A percentile compares a stretch with the other conserved stretches of the same genome.
phyloP scores from a whole-genome alignment of 768 basidiomycete species.

The Lenzites betulinus region DNA sequence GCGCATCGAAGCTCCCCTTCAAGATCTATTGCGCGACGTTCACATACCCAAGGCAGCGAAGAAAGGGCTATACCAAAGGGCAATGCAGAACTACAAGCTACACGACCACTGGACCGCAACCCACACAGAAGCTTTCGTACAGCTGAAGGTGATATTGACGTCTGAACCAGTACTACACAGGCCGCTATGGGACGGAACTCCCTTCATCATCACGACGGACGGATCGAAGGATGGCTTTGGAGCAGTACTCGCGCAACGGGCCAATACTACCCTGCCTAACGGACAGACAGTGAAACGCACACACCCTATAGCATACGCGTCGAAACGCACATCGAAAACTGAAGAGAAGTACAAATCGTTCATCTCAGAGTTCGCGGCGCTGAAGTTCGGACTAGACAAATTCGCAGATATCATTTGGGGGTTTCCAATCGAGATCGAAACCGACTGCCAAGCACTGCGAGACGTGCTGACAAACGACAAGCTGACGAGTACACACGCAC shows the following conservation, averaged over 20 bases:
- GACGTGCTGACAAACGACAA: conserved; percentile 34
- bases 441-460: conserved; percentile 39
- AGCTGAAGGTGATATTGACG: conserved; percentile 35
- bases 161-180: conserved; percentile 36
- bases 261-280: conserved; percentile 17
- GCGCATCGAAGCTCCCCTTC: conserved; percentile 32
- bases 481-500: conserved; percentile 34
- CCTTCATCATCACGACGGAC: conserved; percentile 41
- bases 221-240: conserved; percentile 38
- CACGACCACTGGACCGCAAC: conserved; percentile 20
- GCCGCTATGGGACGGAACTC: conserved; percentile 36
- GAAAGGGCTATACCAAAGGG: conserved; percentile 31
- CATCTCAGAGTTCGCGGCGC: conserved; percentile 38
- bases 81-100: conserved; percentile 27
- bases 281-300: conserved; percentile 23
- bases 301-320: conserved; percentile 38
- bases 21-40: conserved; percentile 29
- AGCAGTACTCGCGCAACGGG: conserved; percentile 33
- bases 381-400: conserved; percentile 34
- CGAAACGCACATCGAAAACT: conserved; percentile 36
- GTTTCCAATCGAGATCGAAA: conserved; percentile 38
- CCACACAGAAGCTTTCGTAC: conserved; percentile 31
- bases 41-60: conserved; percentile 24
- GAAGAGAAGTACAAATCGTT: conserved; percentile 38
- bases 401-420: conserved; percentile 22